phyloP scores from a whole-genome alignment of 495 filamentous ascomycete genomes.

The Echria macrotheca region DNA sequence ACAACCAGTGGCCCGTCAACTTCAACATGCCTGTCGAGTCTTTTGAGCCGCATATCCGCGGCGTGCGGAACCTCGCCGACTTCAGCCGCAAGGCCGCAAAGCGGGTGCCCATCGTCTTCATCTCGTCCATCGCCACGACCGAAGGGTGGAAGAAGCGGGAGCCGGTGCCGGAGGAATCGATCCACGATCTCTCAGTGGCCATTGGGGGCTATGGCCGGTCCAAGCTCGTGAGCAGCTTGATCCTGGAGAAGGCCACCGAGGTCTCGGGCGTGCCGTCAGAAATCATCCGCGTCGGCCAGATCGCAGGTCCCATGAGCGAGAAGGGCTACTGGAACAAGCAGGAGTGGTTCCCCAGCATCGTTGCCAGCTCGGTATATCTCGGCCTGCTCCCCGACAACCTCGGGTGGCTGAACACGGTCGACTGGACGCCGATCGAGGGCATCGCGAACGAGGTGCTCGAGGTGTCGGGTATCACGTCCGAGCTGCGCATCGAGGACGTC shows the following conservation, averaged over 20 bases:
- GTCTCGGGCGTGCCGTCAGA: constrained; percentile 36
- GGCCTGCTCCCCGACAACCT: constrained; percentile 36
- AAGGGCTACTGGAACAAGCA: constrained; percentile 48
- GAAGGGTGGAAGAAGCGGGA: constrained; percentile 29
- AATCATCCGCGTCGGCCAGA: constrained; percentile 53
- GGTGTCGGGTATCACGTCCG: constrained; percentile 26
- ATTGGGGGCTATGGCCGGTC: constrained; percentile 51
- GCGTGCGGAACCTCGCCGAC: constrained; percentile 48
- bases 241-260: constrained; percentile 41
- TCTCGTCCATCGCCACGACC: constrained; percentile 49
- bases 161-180: constrained; percentile 39
- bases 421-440: constrained; percentile 52
- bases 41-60: constrained; percentile 44
- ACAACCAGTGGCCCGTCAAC: constrained; percentile 61
- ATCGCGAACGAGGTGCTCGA: constrained; percentile 37
- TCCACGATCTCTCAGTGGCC: constrained; percentile 36
- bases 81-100: constrained; percentile 41
- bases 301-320: constrained; percentile 44
- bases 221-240: constrained; percentile 48
- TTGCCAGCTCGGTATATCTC: constrained; percentile 40
- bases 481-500: constrained; percentile 23
- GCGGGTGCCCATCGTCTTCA: constrained; percentile 47
- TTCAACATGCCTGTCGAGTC: constrained; percentile 53
- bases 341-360: constrained; percentile 54
- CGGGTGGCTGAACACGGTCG: constrained; percentile 35